Evolutionary conservation across 1,284 basidiomycete genomes (phyloP), one percentile per base, ranked within the genome.

Genomic region (Boletus sp.): DNA sequence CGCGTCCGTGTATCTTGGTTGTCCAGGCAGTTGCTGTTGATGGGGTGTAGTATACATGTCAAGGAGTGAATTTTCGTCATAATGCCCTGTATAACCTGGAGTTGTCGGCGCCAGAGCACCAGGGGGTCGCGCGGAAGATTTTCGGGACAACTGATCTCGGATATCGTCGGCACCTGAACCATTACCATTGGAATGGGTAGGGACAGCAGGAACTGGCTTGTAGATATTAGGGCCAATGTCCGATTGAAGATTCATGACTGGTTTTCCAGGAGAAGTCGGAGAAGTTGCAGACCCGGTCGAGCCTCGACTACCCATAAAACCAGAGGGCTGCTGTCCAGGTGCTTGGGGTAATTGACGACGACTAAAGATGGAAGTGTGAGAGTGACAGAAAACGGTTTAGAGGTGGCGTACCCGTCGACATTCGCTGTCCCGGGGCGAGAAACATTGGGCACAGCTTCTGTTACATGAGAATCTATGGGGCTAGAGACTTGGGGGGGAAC

Each of bases 61-160:
- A 37, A 67, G 29, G 24, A 69, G 46, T 3, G 60, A 62, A 20
- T 51, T 56, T 11, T 74, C 72, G 29, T 74, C 72, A 46, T 56
- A 72, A 37, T 59, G 55, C 29, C 54, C 51, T 18, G 45, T 57
- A 50, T 60, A 65, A 12, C 76, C 73, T 3, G 76, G 75, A 33
- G 67, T 68, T 22, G 64, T 66, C 0, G 74, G 75, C 4, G 74
- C 56, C n/a, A 64, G 59, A 37, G 76, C 71, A 35, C 76, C 75
- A 36, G 72, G 61, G 18, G 74, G 76, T 50, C 76, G 70, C 18
- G 58, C 43, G 5, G 74, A 72, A 13, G 65, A 5, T 49, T 64
- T 67, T 20, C 58, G 66, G n/a, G 47, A 50, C 20, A 60, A 51
- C 29, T 48, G 67, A 50, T 61, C 71, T 29, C 61, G 59, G 51